Conservation (phyloP, 257 asterid species). For the Craterostigma plantagineum region DNA sequence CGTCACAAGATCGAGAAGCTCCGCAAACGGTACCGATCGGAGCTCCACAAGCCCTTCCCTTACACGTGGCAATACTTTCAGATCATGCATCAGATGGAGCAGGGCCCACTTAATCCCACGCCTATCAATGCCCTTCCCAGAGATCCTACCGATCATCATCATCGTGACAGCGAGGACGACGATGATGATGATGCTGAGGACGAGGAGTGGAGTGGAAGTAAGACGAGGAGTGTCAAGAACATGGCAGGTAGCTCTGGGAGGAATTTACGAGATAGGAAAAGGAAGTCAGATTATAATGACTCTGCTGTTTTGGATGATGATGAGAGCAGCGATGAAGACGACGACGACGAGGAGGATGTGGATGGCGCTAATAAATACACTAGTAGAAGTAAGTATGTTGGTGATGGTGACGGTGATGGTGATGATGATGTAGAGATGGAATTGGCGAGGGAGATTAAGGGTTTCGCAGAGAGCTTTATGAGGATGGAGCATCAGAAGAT, state of each 20-base stretch:
- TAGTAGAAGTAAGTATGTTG: background rate
- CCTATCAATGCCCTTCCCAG: constrained; percentile 41
- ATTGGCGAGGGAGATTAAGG: constrained; percentile 54
- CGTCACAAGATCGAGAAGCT: constrained; percentile 95
- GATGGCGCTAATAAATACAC: constrained; percentile 6
- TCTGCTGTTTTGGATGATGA: constrained; percentile 13
- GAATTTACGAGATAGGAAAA: constrained; percentile 8
- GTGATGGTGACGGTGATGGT: constrained; percentile 15
- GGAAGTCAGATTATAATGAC: constrained; percentile 7
- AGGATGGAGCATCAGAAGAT: constrained; percentile 68
- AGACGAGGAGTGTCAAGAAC: constrained; percentile 35
- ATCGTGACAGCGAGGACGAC: constrained; percentile 9
- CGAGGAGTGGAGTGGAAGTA: constrained; percentile 25
- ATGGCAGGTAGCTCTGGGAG: constrained; percentile 7
- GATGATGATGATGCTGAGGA: constrained; percentile 34
- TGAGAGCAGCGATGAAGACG: constrained; percentile 12
- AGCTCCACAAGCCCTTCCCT: constrained; percentile 41
- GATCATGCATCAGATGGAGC: constrained; percentile 76
- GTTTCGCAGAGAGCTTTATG: constrained; percentile 65
- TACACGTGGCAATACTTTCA: constrained; percentile 67
- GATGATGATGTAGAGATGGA: constrained; percentile 29
- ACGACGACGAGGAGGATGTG: constrained; percentile 16
- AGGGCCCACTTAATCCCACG: constrained; percentile 32
- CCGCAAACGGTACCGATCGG: constrained; percentile 73
- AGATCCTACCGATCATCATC: constrained; percentile 8